Evolutionary conservation across 345 rosid genomes (phyloP), one percentile per base, ranked within the genome.

Genomic region (Bruguiera sexangula): DNA sequence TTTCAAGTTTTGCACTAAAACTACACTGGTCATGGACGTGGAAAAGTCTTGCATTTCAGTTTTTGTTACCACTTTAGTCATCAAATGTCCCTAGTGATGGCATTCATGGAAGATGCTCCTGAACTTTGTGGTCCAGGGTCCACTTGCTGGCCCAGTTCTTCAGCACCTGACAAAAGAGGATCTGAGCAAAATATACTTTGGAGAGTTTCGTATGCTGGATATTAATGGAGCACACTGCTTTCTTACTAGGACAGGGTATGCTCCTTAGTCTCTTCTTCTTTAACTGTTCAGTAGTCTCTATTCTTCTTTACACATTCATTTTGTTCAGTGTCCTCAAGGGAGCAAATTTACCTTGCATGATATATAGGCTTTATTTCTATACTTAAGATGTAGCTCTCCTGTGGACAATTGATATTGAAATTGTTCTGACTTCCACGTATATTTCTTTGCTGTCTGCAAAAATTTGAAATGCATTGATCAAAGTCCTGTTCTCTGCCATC

Each of bases 221-320:
- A 90, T 96, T 73, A 88, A 90, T 60, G 98, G 99, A 16, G 80
- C 83, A 21, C 57, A 71, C 22, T 96, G 99, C 86, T 96, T 83
- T 72, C 90, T 96, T 65, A 96, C 99, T 7, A 85, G 98, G 71
- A 96, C 99, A 3, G 98, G 99, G 98, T 90, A 92, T n/a, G 72
- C 65, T 65, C 74, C 77, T 66, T 2, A 70, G 55, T 59, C 24
- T 29, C 51, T 36, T 37, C 59, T 29, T 39, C 29, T 59, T 24
- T n/a, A 10, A 1, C 2, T 39, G 15, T 39, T 39, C 36, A 0
- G 36, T 3, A 70, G 55, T 59, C 24, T 39, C 55, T 36, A 32
- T 32, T 37, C 59, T 32, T 39, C 29, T 60, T 24, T 21, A 13
- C 19, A 43, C 16, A 0, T 43, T 15, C 50, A 43, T 11, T 43